Conservation (phyloP, 305 asterid genomes). For the Fraxinus greggii region DNA sequence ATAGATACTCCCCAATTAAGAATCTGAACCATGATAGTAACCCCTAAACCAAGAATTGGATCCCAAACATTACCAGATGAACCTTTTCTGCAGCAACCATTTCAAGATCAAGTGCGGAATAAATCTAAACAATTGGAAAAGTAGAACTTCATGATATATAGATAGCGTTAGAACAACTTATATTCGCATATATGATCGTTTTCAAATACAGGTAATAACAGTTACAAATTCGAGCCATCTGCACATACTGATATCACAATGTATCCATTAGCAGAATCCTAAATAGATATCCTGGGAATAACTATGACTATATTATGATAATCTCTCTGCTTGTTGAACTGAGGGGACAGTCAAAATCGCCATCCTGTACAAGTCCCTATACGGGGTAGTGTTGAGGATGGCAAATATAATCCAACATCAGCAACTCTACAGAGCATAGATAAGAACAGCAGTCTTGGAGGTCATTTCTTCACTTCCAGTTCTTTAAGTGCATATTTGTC, state of each 20-base stretch:
- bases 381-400: not conserved
- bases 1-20: no score
- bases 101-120: not conserved
- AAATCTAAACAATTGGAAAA: not conserved
- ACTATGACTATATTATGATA: not conserved
- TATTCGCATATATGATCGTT: not conserved
- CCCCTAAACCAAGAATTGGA: not conserved
- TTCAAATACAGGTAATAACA: constrained; percentile 25
- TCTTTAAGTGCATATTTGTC: not conserved
- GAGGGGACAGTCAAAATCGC: not conserved
- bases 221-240: constrained; percentile 30
- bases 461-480: not conserved
- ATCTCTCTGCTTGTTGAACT: not conserved
- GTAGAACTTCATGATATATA: constrained; percentile 4
- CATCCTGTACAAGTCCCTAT: not conserved
- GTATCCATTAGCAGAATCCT: not conserved
- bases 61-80: not conserved
- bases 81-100: not conserved
- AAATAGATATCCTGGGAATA: constrained; percentile 8
- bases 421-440: not conserved
- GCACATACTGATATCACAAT: constrained; percentile 14
- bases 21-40: no score
- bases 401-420: not conserved
- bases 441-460: not conserved
- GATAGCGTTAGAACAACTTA: not conserved